These are phyloP conservation scores for Tetrapisispora pingtungensis DNA, from an alignment of 805 yeast genomes.

Conservation along the genomic window DNA sequence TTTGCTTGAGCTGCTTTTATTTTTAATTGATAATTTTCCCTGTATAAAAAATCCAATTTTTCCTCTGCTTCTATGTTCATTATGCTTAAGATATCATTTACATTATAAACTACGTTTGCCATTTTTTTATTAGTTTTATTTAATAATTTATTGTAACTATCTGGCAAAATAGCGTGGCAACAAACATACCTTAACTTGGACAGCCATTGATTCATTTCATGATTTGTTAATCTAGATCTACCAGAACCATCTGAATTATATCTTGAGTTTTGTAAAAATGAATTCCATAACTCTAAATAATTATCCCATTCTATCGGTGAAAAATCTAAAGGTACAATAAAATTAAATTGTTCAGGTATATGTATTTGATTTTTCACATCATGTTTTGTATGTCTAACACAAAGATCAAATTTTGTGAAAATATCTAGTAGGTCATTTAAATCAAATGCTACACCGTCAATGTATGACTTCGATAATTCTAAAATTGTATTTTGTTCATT, in stretches of 20 bases:
- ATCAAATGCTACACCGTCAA: constrained; percentile 19
- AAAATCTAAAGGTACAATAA: constrained; percentile 62
- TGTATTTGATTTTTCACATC: constrained; percentile 69
- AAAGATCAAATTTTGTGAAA: constrained; percentile 45
- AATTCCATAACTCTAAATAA: constrained; percentile 53
- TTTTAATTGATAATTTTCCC: constrained; percentile 35
- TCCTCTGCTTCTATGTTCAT: constrained; percentile 51
- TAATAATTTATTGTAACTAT: constrained; percentile 6
- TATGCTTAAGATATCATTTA: constrained; percentile 58
- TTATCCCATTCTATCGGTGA: constrained; percentile 78
- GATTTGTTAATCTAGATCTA: constrained; percentile 43
- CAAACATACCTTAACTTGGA: constrained; percentile 64
- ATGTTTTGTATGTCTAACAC: constrained; percentile 65
- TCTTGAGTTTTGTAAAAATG: constrained; percentile 50
- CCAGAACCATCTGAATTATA: constrained; percentile 39
- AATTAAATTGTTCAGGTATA: constrained; percentile 70
- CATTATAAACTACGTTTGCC: constrained; percentile 15
- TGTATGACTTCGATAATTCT: not conserved
- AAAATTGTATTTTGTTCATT: no score
- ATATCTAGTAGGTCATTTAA: constrained; percentile 39
- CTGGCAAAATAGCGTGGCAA: constrained; percentile 53
- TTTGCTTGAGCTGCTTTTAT: constrained; percentile 59
- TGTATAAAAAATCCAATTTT: constrained; percentile 39
- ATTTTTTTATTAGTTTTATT: constrained; percentile 3
- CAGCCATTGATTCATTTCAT: constrained; percentile 58